Evolutionary conservation across 805 yeast species (phyloP), one percentile per base, ranked within the genome.

Genomic region (Candida gorgasii): DNA sequence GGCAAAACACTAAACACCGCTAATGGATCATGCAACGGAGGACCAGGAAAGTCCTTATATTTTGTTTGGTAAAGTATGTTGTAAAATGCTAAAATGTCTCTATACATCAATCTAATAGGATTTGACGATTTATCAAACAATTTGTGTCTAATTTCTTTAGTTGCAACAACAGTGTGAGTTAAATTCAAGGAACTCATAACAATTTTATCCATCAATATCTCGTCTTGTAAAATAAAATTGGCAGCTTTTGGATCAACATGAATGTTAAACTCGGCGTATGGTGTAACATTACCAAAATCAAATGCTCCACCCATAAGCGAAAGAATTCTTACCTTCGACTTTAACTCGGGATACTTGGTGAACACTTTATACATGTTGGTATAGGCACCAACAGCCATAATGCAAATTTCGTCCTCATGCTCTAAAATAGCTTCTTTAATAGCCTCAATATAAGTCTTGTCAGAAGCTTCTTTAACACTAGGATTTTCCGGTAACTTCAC

Each of bases 11-110:
- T 80, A 40, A 76, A 77, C 8, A 85, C 66, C 0, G 95, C 86
- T 39, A 86, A 65, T 1, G 93, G 92, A 59, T 87, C 96, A 61
- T 88, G 95, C 1, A 86, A 72, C 1, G 89, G 88, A 4, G 93
- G 89, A 0, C 93, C 92, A 4, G 43, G 14, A 27, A 28, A 45
- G 23, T 19, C 27, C 4, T 13, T 36, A 19, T 32, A 43, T n/a
- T 15, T 16, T 9, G 27, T 22, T 18, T 27, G 13, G 35, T 58
- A 61, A 19, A 47, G 39, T 13, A 46, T 34, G 12, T 44, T 45
- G 42, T 50, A 64, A 42, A 55, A 59, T 42, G 43, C 49, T 24
- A 62, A 41, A 27, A 63, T 58, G 14, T 50, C 49, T 31, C 49
- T 49, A 43, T 55, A 64, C 32, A 52, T 45, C 29, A 50, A 41